These are phyloP conservation scores for Kuraishia hungarica DNA, from an alignment of 805 yeast species.

Conservation along the genomic window DNA sequence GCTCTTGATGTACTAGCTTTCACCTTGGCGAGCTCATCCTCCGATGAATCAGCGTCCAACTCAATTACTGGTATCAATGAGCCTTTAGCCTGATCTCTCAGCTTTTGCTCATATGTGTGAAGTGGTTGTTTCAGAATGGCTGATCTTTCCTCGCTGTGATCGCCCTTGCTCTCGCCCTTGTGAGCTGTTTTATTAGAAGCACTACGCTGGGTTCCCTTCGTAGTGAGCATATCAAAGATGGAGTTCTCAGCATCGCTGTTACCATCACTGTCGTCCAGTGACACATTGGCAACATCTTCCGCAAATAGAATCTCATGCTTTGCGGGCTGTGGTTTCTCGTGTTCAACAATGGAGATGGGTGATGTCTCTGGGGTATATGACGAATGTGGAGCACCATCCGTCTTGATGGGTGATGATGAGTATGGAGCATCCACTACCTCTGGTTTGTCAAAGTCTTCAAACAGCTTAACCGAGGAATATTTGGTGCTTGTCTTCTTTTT, in stretches of 20 bases:
- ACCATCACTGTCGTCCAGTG: neutral
- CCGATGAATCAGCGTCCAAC: conserved; percentile 8
- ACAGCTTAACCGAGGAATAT: neutral
- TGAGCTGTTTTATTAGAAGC: neutral
- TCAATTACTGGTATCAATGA: conserved; percentile 1
- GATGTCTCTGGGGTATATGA: neutral
- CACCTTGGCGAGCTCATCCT: conserved; percentile 5
- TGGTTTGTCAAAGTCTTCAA: neutral
- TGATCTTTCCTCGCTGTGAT: neutral
- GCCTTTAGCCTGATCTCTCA: conserved; percentile 1
- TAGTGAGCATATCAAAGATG: neutral
- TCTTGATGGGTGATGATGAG: neutral
- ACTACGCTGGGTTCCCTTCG: neutral
- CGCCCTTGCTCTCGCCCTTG: too few species aligned
- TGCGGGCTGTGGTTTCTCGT: neutral
- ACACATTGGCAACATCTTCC: neutral
- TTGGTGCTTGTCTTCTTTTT: neutral
- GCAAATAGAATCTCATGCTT: neutral
- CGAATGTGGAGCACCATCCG: neutral
- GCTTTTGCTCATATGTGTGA: neutral
- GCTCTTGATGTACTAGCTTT: conserved; percentile 8
- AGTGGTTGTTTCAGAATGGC: neutral
- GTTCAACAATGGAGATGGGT: neutral
- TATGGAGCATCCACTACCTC: neutral
- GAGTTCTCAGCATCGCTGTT: neutral